Base-by-base conservation (phyloP, 2,329 filamentous ascomycete genomes). In the Plectosphaerella cucumerina region DNA sequence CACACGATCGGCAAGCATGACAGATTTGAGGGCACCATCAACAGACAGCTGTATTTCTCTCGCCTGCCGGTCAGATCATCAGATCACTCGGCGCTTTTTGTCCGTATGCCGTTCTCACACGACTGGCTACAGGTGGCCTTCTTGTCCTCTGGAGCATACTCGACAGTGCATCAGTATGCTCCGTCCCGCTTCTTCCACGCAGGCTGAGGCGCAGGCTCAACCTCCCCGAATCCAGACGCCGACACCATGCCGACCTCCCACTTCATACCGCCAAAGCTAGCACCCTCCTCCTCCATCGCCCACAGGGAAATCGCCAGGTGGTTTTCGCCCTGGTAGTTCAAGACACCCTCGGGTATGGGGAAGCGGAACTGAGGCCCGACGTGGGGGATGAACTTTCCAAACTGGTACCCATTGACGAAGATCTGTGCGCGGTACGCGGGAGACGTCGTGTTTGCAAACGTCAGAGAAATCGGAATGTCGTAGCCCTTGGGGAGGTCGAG, bases 361-460 rank as follows among this genome's bases (percentile, higher is more conserved):
- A 82, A 90, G 4, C 65, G 71, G 0, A 75, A 80, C 70, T 90
- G 85, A 4, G 87, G 87, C 0, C 87, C 86, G 20, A 90, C 70
- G 57, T 89, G 85, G 58, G 80, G 82, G 5, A 81, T 66, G 44
- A 63, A 69, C 57, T 69, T 68, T 47, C 71, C 70, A 53, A 81
- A 88, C 66, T 89, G 85, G 67, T 82, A 89, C 2, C 86, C 86
- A 59, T 89, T 89, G 46, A 89, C 78, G 58, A 77, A 89, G 6
- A 89, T 63, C 66, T 86, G 81, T 2, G 70, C 78, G 31, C 85
- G 72, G 57, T 84, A 85, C 3, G 57, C 56, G 1, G 52, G 46
- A 0, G 52, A 59, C 0, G 70, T 69, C 3, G 66, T 68, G 52
- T 73, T 72, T 18, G 70, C 71, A 59, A 84, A 83, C 0, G 70